A percentile compares a stretch with the other conserved stretches of the same genome.
Evolutionary conservation across 2,329 filamentous ascomycete genomes (phyloP).

Genomic region (Sclerotinia trifoliorum): DNA sequence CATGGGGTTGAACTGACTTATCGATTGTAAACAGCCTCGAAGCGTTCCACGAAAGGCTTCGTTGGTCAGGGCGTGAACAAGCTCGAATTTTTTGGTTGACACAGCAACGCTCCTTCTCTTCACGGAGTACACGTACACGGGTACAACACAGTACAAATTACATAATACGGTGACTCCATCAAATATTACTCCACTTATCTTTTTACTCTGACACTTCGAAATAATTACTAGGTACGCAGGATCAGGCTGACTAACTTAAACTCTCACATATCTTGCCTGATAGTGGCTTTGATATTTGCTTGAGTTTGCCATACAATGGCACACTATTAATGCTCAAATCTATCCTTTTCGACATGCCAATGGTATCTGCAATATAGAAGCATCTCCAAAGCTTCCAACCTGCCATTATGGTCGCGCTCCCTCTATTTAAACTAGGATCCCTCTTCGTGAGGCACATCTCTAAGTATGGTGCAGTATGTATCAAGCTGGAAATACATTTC

Average conservation of each 20-base stretch:
- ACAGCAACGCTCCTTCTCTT: constrained; percentile 12
- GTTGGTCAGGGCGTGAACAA: constrained; percentile 13
- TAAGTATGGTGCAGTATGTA: constrained; percentile 66
- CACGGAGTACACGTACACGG: neutral
- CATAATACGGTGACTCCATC: no score
- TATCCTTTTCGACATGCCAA: neutral
- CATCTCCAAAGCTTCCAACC: neutral
- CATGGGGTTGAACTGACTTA: neutral
- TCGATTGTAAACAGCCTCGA: constrained; percentile 19
- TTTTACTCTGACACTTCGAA: neutral
- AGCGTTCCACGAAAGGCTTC: neutral
- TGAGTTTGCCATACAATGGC: neutral
- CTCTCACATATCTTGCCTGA: neutral
- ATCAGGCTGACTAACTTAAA: neutral
- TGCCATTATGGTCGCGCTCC: constrained; percentile 59
- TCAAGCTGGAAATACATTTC: neutral
- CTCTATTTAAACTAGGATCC: constrained; percentile 65
- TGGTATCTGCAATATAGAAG: neutral
- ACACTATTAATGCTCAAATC: neutral
- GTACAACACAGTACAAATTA: neutral
- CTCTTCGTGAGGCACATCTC: constrained; percentile 65
- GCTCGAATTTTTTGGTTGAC: constrained; percentile 15
- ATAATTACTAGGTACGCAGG: neutral
- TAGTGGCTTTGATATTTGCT: neutral
- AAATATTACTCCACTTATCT: no score